phyloP scores from a whole-genome alignment of 2,329 filamentous ascomycete genomes.

The Cordyceps militaris region DNA sequence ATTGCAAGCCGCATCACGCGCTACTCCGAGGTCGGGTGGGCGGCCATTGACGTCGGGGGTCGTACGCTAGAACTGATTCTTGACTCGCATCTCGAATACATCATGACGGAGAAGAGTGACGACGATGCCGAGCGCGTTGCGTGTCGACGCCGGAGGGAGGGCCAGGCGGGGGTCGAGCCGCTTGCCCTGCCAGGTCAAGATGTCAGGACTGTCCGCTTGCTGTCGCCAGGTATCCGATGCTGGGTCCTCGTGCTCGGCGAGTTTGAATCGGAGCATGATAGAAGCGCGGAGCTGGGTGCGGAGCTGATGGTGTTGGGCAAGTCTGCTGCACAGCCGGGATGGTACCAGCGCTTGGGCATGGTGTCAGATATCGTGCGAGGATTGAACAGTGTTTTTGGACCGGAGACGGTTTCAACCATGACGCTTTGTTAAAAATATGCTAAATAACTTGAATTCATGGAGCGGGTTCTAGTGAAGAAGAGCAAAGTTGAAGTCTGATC shows the following conservation, averaged over 20 bases:
- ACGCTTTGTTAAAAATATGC: too few species aligned
- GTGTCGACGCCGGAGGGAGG: not conserved
- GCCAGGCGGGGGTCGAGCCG: not conserved
- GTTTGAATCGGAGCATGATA: not conserved
- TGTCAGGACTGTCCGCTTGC: not conserved
- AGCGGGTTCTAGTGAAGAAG: too few species aligned
- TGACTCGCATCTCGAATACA: not conserved
- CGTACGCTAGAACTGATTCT: not conserved
- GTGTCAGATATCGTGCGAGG: not conserved
- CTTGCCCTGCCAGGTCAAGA: not conserved
- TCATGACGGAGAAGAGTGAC: not conserved
- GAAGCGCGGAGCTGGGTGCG: not conserved
- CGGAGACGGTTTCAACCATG: not conserved
- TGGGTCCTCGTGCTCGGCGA: not conserved
- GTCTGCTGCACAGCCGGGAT: not conserved
- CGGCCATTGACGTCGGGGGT: not conserved
- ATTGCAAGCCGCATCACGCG: not conserved
- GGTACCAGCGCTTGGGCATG: not conserved
- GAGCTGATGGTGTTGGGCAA: constrained; percentile 1
- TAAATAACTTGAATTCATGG: too few species aligned
- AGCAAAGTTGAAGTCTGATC: too few species aligned
- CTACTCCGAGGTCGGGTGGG: not conserved
- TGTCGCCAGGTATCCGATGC: not conserved
- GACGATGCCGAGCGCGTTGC: not conserved
- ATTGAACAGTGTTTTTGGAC: not conserved